Percentiles rank a stretch among this genome's conserved stretches.
Evolutionary conservation across 192 early-diverging fungal species (phyloP).

Genomic region (Helicostylum pulchrum): DNA sequence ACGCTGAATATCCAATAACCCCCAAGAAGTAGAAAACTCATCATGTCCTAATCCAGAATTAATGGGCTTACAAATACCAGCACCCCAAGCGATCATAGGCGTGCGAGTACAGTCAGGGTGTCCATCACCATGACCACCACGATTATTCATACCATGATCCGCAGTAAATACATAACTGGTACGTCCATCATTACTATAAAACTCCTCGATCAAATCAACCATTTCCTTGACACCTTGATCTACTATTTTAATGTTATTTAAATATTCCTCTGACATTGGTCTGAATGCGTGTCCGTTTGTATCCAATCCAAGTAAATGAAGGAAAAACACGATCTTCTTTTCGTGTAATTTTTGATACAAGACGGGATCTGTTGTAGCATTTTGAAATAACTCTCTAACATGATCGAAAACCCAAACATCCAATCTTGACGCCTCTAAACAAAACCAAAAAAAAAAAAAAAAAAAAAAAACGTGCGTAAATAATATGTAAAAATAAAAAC

Average conservation of each 20-base stretch:
- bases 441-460: neutral
- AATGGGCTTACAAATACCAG: constrained; percentile 73
- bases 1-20: constrained; percentile 56
- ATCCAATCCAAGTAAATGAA: constrained; percentile 94
- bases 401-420: constrained; percentile 94
- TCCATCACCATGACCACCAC: constrained; percentile 92
- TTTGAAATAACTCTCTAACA: constrained; percentile 67
- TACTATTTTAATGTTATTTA: constrained; percentile 81
- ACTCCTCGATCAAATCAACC: constrained; percentile 67
- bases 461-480: neutral
- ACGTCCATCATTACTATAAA: constrained; percentile 75
- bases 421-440: constrained; percentile 72
- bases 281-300: constrained; percentile 89
- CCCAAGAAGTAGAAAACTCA: constrained; percentile 71
- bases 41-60: constrained; percentile 66
- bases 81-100: constrained; percentile 93
- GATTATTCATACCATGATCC: constrained; percentile 96
- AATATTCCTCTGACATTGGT: constrained; percentile 83
- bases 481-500: neutral
- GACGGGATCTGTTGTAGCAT: constrained; percentile 38
- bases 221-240: constrained; percentile 72
- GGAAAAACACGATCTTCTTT: constrained; percentile 84
- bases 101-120: constrained; percentile 94
- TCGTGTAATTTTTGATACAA: constrained; percentile 60
- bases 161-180: constrained; percentile 92